Conservation (phyloP, 192 early-diverging fungal genomes). For the Backusella mclennaniae region DNA sequence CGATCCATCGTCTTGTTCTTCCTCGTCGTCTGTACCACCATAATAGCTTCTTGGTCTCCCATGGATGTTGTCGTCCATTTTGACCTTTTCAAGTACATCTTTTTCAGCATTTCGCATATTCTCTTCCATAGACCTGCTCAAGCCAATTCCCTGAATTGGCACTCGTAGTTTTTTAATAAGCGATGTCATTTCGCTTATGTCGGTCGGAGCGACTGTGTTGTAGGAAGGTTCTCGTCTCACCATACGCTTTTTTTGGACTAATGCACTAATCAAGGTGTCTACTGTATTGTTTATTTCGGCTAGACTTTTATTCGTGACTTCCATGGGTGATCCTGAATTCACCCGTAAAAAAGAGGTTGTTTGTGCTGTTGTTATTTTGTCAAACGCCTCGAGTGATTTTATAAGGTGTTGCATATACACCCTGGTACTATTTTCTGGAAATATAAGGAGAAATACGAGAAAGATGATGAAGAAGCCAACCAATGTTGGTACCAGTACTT, state of each 20-base stretch:
- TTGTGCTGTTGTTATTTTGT: slow-evolving; percentile 9
- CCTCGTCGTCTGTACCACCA: slow-evolving; percentile 7
- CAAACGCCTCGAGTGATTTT: slow-evolving; percentile 16
- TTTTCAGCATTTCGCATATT: slow-evolving; percentile 22
- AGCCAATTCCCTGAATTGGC: slow-evolving; percentile 24
- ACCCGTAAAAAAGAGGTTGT: slow-evolving; percentile 1
- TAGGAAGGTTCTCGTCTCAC: slow-evolving; percentile 24
- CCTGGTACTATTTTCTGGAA: slow-evolving; percentile 25
- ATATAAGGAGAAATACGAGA: slow-evolving; percentile 14
- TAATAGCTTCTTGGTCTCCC: slow-evolving; percentile 6
- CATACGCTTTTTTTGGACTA: slow-evolving; percentile 26
- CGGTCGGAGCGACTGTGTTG: slow-evolving; percentile 24
- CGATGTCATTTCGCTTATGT: slow-evolving; percentile 27
- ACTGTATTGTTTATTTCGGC: slow-evolving; percentile 13
- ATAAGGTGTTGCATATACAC: slow-evolving; percentile 21
- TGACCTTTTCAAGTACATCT: background rate
- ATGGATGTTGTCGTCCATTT: background rate
- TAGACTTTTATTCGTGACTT: background rate
- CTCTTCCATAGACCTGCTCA: slow-evolving; percentile 26
- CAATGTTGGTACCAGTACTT: slow-evolving; percentile 5
- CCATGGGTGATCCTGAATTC: background rate
- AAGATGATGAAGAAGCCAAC: slow-evolving; percentile 17
- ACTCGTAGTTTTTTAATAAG: slow-evolving; percentile 25
- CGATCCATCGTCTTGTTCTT: background rate
- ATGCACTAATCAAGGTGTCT: slow-evolving; percentile 3